Percentiles rank a stretch among this genome's conserved stretches.
Evolutionary conservation across 139 green algal species (phyloP).

Genomic region (Penium margaritaceum): DNA sequence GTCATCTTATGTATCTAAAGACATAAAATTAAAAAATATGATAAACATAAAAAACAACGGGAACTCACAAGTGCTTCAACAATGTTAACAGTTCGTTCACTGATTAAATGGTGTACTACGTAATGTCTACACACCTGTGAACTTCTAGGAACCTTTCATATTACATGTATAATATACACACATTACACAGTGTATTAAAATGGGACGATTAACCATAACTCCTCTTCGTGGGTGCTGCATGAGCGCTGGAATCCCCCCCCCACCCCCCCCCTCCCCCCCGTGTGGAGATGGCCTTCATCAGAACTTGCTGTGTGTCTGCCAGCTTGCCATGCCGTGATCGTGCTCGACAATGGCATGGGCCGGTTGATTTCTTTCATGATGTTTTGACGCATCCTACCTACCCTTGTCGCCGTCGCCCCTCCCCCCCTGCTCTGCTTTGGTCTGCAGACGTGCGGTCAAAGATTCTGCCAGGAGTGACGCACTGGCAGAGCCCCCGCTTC

Average conservation of each 20-base stretch:
- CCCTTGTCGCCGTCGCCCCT: background rate
- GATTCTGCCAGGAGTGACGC: conserved; percentile 64
- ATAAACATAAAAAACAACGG: too few relatives aligned
- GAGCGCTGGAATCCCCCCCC: too few relatives aligned
- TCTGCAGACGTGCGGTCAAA: conserved; percentile 53
- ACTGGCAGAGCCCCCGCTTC: conserved; percentile 74
- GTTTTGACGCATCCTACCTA: background rate
- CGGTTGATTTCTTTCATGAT: background rate
- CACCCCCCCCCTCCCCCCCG: too few relatives aligned
- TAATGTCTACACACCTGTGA: too few relatives aligned
- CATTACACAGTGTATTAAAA: background rate
- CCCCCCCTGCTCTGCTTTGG: background rate
- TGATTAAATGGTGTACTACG: too few relatives aligned
- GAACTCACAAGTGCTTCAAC: too few relatives aligned
- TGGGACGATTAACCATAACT: background rate
- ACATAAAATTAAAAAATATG: too few relatives aligned
- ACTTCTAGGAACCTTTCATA: too few relatives aligned
- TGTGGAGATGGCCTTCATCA: too few relatives aligned
- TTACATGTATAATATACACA: too few relatives aligned
- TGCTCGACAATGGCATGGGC: background rate
- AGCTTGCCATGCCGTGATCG: background rate
- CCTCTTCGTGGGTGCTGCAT: background rate
- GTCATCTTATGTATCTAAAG: too few relatives aligned
- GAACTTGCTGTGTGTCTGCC: background rate
- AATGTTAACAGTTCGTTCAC: too few relatives aligned